phyloP scores from a whole-genome alignment of 1,284 basidiomycete genomes.

The Trichosporon inkin region DNA sequence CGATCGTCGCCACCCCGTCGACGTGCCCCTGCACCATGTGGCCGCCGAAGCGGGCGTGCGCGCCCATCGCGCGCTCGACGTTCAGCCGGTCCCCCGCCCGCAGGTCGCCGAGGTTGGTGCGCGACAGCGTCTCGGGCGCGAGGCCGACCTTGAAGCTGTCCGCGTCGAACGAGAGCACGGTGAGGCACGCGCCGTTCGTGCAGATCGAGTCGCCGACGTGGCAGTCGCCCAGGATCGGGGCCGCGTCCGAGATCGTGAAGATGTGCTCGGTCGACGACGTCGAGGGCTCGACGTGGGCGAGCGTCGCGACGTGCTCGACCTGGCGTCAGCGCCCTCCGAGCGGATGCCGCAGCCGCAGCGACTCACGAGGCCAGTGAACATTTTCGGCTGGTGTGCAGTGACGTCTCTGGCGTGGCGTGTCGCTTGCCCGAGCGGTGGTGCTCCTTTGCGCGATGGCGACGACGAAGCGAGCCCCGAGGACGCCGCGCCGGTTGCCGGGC shows the following conservation, averaged over 20 bases:
- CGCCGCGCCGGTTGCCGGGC: no score
- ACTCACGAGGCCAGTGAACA: conserved; percentile 50
- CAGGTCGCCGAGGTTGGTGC: conserved; percentile 84
- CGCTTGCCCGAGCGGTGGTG: no score
- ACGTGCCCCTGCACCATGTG: conserved; percentile 99
- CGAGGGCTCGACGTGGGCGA: conserved; percentile 40
- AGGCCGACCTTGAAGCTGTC: conserved; percentile 87
- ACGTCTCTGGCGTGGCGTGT: not conserved
- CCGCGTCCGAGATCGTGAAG: conserved; percentile 69
- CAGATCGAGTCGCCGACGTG: conserved; percentile 92
- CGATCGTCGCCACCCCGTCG: conserved; percentile 77
- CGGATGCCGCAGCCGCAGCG: not conserved
- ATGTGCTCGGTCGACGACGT: conserved; percentile 56
- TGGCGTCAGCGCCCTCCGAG: conserved; percentile 18
- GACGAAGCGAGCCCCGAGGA: no score
- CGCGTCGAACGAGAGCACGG: conserved; percentile 74
- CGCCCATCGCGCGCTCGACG: conserved; percentile 90
- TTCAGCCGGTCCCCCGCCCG: conserved; percentile 79
- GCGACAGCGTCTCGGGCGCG: conserved; percentile 86
- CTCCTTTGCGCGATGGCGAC: no score
- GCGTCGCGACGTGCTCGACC: conserved; percentile 48
- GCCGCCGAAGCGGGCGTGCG: conserved; percentile 87
- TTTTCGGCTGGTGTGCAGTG: conserved; percentile 15
- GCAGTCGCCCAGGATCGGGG: conserved; percentile 81
- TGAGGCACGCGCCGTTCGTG: conserved; percentile 78